These are phyloP conservation scores for Triadica sebifera DNA, from an alignment of 345 rosid genomes.

Conservation along the genomic window DNA sequence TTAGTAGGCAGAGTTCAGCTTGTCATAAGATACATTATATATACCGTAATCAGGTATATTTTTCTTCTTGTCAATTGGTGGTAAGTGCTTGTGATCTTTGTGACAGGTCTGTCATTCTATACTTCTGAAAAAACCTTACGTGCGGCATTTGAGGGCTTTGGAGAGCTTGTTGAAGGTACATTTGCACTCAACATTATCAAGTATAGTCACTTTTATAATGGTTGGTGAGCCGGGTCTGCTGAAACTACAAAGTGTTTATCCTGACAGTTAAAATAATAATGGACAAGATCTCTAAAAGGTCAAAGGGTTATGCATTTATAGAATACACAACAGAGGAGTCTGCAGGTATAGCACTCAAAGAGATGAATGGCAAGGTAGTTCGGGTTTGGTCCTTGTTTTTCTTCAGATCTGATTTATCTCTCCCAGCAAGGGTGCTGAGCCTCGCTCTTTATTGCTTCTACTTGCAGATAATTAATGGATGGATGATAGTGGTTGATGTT, in stretches of 20 bases:
- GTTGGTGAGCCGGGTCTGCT: neutral
- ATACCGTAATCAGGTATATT: neutral
- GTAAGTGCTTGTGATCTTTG: neutral
- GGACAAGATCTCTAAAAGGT: constrained; percentile 97
- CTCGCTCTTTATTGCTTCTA: constrained; percentile 7
- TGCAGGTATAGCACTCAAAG: constrained; percentile 76
- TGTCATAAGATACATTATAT: neutral
- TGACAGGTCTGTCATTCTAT: constrained; percentile 82
- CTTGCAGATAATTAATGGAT: constrained; percentile 88
- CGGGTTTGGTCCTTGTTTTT: neutral
- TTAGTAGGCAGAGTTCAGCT: neutral
- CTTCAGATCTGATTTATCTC: constrained; percentile 1
- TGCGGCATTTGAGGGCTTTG: constrained; percentile 84
- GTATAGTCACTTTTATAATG: neutral
- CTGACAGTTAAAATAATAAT: constrained; percentile 78
- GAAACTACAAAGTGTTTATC: neutral
- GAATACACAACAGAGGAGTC: constrained; percentile 94
- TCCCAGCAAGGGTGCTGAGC: constrained; percentile 1
- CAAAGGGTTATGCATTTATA: constrained; percentile 88
- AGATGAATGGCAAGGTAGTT: constrained; percentile 93
- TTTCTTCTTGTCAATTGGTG: neutral
- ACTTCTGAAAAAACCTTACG: constrained; percentile 93
- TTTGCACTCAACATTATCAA: neutral
- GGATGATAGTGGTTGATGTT: constrained; percentile 97
- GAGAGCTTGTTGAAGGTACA: constrained; percentile 85